Evolutionary conservation across 371 early-diverging fungal genomes (phyloP), one percentile per base, ranked within the genome.

Genomic region (Apophysomyces variabilis): DNA sequence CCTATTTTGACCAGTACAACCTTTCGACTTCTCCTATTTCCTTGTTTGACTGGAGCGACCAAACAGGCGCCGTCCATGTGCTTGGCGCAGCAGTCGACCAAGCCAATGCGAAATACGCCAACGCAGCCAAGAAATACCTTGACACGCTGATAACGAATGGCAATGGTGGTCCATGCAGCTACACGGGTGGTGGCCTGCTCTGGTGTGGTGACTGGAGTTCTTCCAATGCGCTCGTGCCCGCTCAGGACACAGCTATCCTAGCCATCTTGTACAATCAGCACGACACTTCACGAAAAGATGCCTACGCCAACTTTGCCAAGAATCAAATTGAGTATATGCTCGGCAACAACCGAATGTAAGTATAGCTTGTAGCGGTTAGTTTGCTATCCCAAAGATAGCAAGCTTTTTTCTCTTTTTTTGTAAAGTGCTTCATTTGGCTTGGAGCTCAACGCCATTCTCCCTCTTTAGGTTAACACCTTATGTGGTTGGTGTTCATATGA

Each of bases 401-500:
- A 26, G 32, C 32, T 26, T 26, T 26, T 26, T 26, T 26, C 2
- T 26, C 3, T 50, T 43, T 59, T 45, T 46, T 56, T 37, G 54
- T 26, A 26, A 26, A 26, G 32, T 26, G 32, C 32, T 26, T 26
- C 32, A 26, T 26, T 26, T 26, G 32, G 32, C 32, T 26, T 26
- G 32, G 32, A 26, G 32, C 3, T 26, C 3, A 26, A 26, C 32
- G 3, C 32, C 1, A 26, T 26, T 26, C 32, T 26, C 32, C 32
- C 32, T 26, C 32, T 26, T 26, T 67, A 69, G 71, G 60, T 37
- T 66, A 44, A 80, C 79, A 0, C 86, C 88, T 0, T 87, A 86
- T 67, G 71, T 87, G 18, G 74, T 77, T 11, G 88, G 86, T 57
- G 80, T 85, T 0, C 85, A 83, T 43, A 67, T 66, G 46, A 85